Base-by-base conservation (phyloP, 2,329 filamentous ascomycete species). In the Nothopassalora personata region DNA sequence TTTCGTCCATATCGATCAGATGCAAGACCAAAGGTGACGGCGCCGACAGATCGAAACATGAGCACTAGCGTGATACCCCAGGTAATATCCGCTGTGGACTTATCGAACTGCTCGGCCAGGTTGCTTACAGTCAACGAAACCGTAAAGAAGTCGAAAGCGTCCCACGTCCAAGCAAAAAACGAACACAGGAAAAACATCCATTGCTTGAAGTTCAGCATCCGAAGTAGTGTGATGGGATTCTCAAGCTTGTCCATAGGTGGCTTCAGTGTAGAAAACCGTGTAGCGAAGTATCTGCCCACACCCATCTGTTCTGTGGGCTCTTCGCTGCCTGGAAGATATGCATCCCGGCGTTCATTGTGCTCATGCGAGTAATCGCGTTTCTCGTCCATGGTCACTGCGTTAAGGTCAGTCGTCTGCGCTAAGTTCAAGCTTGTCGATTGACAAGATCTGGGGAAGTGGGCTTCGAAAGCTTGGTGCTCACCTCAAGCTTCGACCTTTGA, bases 111-210 rank as follows among this genome's bases (percentile, higher is more conserved):
- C 58, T 80, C 73, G 2, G 83, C 81, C 10, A 86, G 72, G 39
- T 82, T 68, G 5, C 74, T 71, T 15, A 85, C 79, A 0, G 81
- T 83, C 53, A 86, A 71, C 5, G 80, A 83, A 27, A 86, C 83
- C 27, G 83, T 84, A 72, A 85, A 86, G 73, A 85, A 86, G 67
- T 86, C 83, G 58, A 85, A 83, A 0, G 82, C 69, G 65, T 82
- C 80, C 79, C 79, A 81, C 1, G 76, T 74, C 80, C 82, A 85
- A 2, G 76, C 81, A 15, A 77, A 66, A 60, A 79, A 78, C 1
- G 75, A 72, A 43, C 76, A 74, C 7, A 75, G 68, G 69, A 83
- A 84, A 71, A 83, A 83, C n/a, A 83, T 74, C 82, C 82, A 84
- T 74, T 84, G 81, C 51, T 83, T 79, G 31, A 67, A 68, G 61